phyloP scores from a whole-genome alignment of 225 moss, liverwort and hornwort species.

The Sphagnum tenellum region DNA sequence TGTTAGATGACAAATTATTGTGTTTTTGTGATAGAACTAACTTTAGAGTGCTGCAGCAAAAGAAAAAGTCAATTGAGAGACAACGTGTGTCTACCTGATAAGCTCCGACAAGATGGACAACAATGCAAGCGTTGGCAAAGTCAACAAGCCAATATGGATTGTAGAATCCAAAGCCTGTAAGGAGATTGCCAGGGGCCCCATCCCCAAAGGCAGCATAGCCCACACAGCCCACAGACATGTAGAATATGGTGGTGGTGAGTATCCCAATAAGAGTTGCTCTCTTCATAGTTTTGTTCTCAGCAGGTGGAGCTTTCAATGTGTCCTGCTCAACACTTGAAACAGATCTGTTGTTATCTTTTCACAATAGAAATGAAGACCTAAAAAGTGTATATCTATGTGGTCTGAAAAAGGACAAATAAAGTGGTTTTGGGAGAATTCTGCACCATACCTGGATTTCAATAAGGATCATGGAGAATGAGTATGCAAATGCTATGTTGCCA shows the following conservation, averaged over 20 bases:
- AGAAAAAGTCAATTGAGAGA: background rate
- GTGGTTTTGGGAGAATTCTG: too few relatives aligned
- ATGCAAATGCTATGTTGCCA: slow-evolving; percentile 68
- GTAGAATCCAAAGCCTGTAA: slow-evolving; percentile 66
- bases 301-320: slow-evolving; percentile 28
- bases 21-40: background rate
- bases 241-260: slow-evolving; percentile 49
- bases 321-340: slow-evolving; percentile 13
- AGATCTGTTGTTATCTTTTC: background rate
- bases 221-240: slow-evolving; percentile 60
- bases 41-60: background rate
- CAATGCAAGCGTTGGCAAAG: slow-evolving; percentile 61
- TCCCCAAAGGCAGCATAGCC: slow-evolving; percentile 78
- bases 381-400: too few relatives aligned
- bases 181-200: slow-evolving; percentile 54
- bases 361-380: too few relatives aligned
- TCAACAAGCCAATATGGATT: slow-evolving; percentile 58
- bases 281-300: slow-evolving; percentile 51
- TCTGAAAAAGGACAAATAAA: too few relatives aligned
- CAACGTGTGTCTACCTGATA: slow-evolving; percentile 36
- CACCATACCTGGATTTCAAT: slow-evolving; percentile 46
- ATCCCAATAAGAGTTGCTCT: slow-evolving; percentile 41
- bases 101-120: slow-evolving; percentile 59
- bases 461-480: slow-evolving; percentile 60
- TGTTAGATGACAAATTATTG: too few relatives aligned